Evolutionary conservation across 495 filamentous ascomycete genomes (phyloP).

Genomic region (Schizothecium vesticola): DNA sequence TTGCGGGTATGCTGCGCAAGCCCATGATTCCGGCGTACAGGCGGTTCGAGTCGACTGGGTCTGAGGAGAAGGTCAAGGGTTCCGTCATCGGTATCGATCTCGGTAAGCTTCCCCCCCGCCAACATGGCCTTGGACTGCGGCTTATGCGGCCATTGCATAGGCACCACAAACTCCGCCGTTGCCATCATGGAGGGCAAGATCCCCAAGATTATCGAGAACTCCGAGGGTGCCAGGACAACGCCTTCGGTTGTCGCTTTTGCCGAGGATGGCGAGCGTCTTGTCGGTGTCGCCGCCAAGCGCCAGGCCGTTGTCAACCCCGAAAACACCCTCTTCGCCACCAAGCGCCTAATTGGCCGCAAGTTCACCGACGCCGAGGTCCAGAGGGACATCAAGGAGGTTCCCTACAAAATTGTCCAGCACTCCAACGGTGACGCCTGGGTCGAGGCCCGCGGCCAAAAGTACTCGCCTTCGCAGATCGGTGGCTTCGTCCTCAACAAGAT

Average conservation of each 20-base stretch:
- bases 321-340: conserved; percentile 98
- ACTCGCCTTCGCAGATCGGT: conserved; percentile 97
- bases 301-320: conserved; percentile 99
- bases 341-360: conserved; percentile 98
- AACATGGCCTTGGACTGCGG: conserved; percentile 1
- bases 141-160: conserved; percentile 39
- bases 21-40: conserved; percentile 47
- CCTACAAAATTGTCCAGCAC: conserved; percentile 99
- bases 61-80: conserved; percentile 80
- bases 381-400: conserved; percentile 96
- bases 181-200: conserved; percentile 95
- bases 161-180: conserved; percentile 97
- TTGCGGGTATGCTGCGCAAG: conserved; percentile 50
- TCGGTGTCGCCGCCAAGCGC: conserved; percentile 97
- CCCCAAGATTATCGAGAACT: conserved; percentile 95
- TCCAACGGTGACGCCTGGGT: conserved; percentile 98
- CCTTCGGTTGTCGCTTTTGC: conserved; percentile 97
- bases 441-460: conserved; percentile 90
- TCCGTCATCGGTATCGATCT: conserved; percentile 98
- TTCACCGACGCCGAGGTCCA: conserved; percentile 95
- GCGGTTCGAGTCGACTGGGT: conserved; percentile 67
- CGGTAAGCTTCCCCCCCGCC: conserved; percentile 54
- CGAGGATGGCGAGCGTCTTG: conserved; percentile 92
- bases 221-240: conserved; percentile 83
- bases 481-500: conserved; percentile 96